These are phyloP conservation scores for Akanthomyces uredinophilus DNA, from an alignment of 2,329 filamentous ascomycete genomes.

Conservation along the genomic window DNA sequence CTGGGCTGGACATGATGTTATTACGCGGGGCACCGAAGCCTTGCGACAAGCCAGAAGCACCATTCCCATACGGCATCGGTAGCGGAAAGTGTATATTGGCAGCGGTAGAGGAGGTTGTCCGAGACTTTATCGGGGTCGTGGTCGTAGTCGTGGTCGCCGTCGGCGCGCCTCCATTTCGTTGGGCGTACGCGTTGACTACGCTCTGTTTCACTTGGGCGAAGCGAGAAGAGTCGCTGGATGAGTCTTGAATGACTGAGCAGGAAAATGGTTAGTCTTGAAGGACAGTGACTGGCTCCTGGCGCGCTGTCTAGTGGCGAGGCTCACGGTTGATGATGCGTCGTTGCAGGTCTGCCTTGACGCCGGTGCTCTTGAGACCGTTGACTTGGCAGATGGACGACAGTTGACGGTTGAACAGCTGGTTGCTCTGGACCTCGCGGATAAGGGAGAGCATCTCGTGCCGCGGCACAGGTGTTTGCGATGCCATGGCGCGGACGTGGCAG, in stretches of 20 bases:
- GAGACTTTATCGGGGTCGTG: constrained; percentile 17
- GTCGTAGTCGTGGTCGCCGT: constrained; percentile 16
- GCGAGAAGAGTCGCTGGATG: constrained; percentile 33
- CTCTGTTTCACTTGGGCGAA: constrained; percentile 41
- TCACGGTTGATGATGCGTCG: constrained; percentile 71
- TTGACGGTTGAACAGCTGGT: constrained; percentile 51
- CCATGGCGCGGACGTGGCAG: constrained; percentile 20
- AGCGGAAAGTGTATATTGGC: constrained; percentile 14
- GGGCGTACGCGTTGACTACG: constrained; percentile 31
- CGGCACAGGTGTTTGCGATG: constrained; percentile 25
- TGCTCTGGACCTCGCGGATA: constrained; percentile 39
- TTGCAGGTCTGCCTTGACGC: constrained; percentile 81
- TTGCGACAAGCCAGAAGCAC: background rate
- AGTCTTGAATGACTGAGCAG: constrained; percentile 38
- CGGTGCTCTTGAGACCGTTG: constrained; percentile 71
- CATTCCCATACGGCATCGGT: constrained; percentile 5
- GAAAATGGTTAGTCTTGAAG: background rate
- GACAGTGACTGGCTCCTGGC: background rate
- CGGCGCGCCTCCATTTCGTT: constrained; percentile 25
- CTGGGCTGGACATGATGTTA: constrained; percentile 13
- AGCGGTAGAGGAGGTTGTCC: constrained; percentile 14
- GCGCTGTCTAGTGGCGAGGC: constrained; percentile 31
- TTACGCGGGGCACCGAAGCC: constrained; percentile 16
- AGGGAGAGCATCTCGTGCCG: constrained; percentile 41
- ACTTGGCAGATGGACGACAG: constrained; percentile 71